phyloP scores from a whole-genome alignment of 2,329 filamentous ascomycete species.

The Ceratocystis eucalypticola region DNA sequence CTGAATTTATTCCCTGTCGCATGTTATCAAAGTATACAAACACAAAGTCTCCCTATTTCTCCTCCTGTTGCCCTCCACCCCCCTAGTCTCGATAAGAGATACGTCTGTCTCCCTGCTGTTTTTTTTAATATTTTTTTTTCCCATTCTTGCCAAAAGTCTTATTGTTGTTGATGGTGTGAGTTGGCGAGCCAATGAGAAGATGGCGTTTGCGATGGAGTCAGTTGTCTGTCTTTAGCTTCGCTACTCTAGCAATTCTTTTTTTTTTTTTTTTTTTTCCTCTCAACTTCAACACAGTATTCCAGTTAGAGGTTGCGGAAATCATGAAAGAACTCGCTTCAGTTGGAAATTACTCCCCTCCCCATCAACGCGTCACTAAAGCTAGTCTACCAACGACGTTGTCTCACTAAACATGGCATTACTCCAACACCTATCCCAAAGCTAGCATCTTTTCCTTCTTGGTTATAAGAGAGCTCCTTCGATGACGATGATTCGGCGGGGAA shows the following conservation, averaged over 20 bases:
- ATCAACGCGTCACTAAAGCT: not conserved
- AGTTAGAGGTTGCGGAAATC: not conserved
- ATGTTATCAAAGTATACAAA: not conserved
- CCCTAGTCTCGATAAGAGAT: not conserved
- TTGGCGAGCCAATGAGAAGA: not conserved
- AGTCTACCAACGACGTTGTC: not conserved
- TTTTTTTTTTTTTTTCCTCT: not conserved
- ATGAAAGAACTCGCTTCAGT: not conserved
- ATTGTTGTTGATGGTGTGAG: not conserved
- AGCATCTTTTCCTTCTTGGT: not conserved
- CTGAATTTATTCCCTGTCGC: conserved; percentile 1
- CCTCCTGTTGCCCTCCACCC: not conserved
- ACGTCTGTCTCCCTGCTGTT: not conserved
- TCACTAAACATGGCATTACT: not conserved
- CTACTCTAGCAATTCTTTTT: not conserved
- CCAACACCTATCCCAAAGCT: not conserved
- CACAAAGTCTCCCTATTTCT: not conserved
- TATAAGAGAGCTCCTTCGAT: not conserved
- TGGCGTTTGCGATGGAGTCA: not conserved
- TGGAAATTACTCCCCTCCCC: not conserved
- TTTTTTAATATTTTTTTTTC: not conserved
- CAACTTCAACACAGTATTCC: not conserved
- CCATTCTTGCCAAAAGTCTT: not conserved
- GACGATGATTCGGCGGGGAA: not conserved
- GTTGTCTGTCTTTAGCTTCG: not conserved